These are phyloP conservation scores for Fistulinella staudtii DNA, from an alignment of 1,284 basidiomycete genomes.

Conservation along the genomic window DNA sequence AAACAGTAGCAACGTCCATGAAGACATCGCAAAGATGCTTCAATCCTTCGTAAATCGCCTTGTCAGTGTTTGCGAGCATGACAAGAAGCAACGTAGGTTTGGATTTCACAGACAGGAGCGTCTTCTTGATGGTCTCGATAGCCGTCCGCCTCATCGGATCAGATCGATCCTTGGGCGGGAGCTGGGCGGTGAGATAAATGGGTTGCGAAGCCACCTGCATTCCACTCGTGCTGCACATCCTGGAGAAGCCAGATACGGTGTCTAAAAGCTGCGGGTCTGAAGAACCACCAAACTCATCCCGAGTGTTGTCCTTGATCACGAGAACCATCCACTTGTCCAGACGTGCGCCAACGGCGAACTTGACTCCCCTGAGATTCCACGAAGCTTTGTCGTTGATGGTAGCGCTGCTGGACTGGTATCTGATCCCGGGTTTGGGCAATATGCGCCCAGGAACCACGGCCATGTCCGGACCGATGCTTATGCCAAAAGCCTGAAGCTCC, in stretches of 20 bases:
- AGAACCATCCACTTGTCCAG: conserved; percentile 63
- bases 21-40: conserved; percentile 68
- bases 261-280: conserved; percentile 48
- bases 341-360: conserved; percentile 53
- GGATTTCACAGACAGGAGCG: conserved; percentile 26
- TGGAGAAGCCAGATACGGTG: conserved; percentile 49
- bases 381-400: conserved; percentile 56
- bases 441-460: conserved; percentile 73
- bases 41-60: conserved; percentile 66
- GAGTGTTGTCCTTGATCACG: conserved; percentile 50
- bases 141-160: conserved; percentile 24
- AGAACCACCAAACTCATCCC: conserved; percentile 48
- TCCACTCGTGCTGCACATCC: conserved; percentile 60
- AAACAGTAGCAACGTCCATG: conserved; percentile 69
- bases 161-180: conserved; percentile 17
- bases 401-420: conserved; percentile 46
- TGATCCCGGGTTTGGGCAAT: conserved; percentile 55
- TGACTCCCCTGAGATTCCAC: conserved; percentile 69
- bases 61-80: conserved; percentile 64
- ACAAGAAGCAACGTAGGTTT: conserved; percentile 52
- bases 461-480: conserved; percentile 63
- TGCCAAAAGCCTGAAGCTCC: conserved; percentile 53
- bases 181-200: conserved; percentile 14
- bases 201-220: conserved; percentile 42
- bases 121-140: conserved; percentile 16